Percentiles rank a stretch among this genome's conserved stretches.
Evolutionary conservation across 306 rosid genomes (phyloP).

Genomic region (Clitoria ternatea): DNA sequence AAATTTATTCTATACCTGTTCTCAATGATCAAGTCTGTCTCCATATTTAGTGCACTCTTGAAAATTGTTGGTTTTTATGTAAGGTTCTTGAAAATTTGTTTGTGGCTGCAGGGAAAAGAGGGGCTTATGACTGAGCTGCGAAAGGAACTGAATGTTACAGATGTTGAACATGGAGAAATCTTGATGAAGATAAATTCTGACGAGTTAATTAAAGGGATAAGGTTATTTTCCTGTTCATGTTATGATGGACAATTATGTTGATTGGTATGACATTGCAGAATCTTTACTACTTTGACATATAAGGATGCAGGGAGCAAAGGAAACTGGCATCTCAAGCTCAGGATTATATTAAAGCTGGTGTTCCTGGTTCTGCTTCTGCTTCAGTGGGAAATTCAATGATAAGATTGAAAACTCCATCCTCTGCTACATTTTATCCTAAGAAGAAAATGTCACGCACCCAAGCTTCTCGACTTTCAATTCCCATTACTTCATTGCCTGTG

Average conservation of each 20-base stretch:
- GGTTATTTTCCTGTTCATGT: constrained; percentile 24
- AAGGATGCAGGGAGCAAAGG: constrained; percentile 36
- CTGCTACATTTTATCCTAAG: constrained; percentile 23
- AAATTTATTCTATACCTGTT: constrained; percentile 1
- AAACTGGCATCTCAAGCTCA: constrained; percentile 17
- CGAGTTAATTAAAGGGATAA: constrained; percentile 31
- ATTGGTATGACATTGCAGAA: not conserved
- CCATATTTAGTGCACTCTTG: not conserved
- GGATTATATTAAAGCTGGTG: constrained; percentile 9
- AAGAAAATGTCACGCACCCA: constrained; percentile 20
- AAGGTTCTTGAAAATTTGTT: not conserved
- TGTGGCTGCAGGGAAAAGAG: constrained; percentile 37
- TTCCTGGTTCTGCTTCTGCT: constrained; percentile 21
- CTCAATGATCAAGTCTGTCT: not conserved
- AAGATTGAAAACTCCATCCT: constrained; percentile 20
- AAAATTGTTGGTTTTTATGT: not conserved
- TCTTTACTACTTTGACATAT: not conserved
- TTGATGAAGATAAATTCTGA: constrained; percentile 26
- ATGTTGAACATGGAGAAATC: constrained; percentile 40
- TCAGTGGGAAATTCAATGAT: constrained; percentile 13
- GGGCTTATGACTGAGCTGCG: constrained; percentile 45
- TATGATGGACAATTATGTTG: not conserved
- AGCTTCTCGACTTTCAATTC: constrained; percentile 21
- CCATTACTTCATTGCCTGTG: constrained; percentile 29
- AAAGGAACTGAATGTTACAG: constrained; percentile 41